Base-by-base conservation (phyloP, 345 rosid genomes). In the Euclidium syriacum region DNA sequence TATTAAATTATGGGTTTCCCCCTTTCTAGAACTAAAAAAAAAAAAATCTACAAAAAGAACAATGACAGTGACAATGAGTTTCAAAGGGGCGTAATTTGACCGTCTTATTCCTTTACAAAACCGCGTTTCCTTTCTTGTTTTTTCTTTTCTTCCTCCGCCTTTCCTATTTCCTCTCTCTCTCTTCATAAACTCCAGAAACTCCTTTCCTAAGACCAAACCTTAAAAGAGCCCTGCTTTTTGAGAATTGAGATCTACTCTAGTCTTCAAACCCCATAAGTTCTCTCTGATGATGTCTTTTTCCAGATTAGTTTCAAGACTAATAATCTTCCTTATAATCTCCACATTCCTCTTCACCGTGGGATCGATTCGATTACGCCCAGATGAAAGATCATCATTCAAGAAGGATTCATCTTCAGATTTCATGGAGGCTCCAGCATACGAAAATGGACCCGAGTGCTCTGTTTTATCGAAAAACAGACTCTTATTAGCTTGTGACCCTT, bases 351-450 rank as follows among this genome's bases (percentile, higher is more conserved):
- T 64, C 26, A 72, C 80, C 15, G 55, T 36, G 10, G 20, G 12
- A 57, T 75, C 81, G 6, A 75, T 77, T 29, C 73, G 87, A 55
- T 64, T 75, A 22, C 10, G 67, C 20, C 67, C 75, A 10, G 55
- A 58, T 6, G 58, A 23, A 55, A 29, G 4, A 26, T 14, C 46
- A 5, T 52, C 58, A 32, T 66, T 65, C 6, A n/a, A n/a, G 1
- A 43, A 12, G 72, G 72, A 48, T 10, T 14, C 32, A 11, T 68
- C 75, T 41, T 55, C 75, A 24, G 72, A 67, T 14, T 90, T 79
- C 62, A 22, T 29, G 41, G 89, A 90, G 49, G 97, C 88, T 2
- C 95, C 89, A 1, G 81, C 52, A 46, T 84, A 82, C 57, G 78
- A 67, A 24, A 90, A 87, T 49, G 91, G 75, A 9, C 52, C 34